Evolutionary conservation across 176 grass and related monocot genomes (phyloP), one percentile per base, ranked within the genome.

Genomic region (Oryza australiensis): DNA sequence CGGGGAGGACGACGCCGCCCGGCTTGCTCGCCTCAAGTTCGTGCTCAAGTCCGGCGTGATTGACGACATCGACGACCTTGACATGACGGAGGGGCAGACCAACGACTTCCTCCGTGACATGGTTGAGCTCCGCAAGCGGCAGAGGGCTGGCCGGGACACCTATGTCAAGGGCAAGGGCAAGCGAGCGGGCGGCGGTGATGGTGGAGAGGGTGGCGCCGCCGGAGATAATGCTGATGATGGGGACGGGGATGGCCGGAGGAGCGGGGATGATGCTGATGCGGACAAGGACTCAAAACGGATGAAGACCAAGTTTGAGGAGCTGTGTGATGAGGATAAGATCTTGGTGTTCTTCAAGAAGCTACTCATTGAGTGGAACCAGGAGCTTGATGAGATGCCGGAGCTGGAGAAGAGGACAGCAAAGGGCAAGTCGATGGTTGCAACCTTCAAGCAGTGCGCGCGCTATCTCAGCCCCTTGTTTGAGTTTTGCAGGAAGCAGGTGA

Each of bases 21-120:
- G 89, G 42, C 85, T 95, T 73, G 82, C 77, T 16, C 96, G 89
- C 68, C 81, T 93, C 72, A 93, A 94, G 85, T 71, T 86, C 15
- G 72, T 86, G 65, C 87, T 99, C 49, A 91, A 99, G 86, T 95
- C 89, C 11, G 89, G 91, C 1, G 75, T 86, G n/a, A 30, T 98
- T 1, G 95, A 94, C 63, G 87, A 89, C 30, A 91, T 94, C 9
- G 87, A 92, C 32, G 95, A 94, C 69, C 83, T 86, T 48, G 88
- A 98, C 74, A 98, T 98, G 86, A 91, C 78, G 0, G 95, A 98
- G 45, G 95, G 92, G 8, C 95, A 98, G 86, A 89, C 92, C 26
- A 98, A 98, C 23, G 95, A 98, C 55, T 94, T 98, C 82, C 90
- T 94, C 75, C 84, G 92, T 7, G 95, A 98, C 79, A 98, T 98